phyloP scores from a whole-genome alignment of 1,284 basidiomycete genomes.

The Tilletiopsis washingtonensis region DNA sequence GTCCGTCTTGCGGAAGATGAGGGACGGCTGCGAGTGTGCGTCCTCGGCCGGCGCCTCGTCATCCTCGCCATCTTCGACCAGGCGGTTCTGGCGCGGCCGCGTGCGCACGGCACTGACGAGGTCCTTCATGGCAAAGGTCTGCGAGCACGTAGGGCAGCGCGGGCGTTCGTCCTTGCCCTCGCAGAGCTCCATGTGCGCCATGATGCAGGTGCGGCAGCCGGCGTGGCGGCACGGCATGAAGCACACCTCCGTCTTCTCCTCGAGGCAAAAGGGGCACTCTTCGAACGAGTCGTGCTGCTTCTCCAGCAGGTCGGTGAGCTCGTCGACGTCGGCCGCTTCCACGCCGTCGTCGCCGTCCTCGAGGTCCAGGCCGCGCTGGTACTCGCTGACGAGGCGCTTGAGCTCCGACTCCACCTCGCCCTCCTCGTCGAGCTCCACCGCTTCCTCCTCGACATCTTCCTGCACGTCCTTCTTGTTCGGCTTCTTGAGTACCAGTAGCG shows the following conservation, averaged over 20 bases:
- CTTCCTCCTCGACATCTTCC: slow-evolving; percentile 10
- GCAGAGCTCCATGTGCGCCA: slow-evolving; percentile 60
- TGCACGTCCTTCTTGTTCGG: slow-evolving; percentile 6
- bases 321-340: neutral
- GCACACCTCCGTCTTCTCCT: slow-evolving; percentile 30
- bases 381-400: slow-evolving; percentile 13
- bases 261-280: slow-evolving; percentile 48
- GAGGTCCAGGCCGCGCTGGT: slow-evolving; percentile 1
- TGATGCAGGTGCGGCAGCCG: slow-evolving; percentile 70
- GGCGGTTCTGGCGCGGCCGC: slow-evolving; percentile 47
- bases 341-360: slow-evolving; percentile 4
- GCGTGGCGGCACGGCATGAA: slow-evolving; percentile 48
- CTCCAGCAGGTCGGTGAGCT: slow-evolving; percentile 8
- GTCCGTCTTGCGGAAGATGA: slow-evolving; percentile 67
- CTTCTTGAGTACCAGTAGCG: slow-evolving; percentile 45
- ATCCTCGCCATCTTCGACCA: slow-evolving; percentile 46
- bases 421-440: slow-evolving; percentile 8
- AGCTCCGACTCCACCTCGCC: slow-evolving; percentile 12
- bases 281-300: slow-evolving; percentile 12
- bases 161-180: slow-evolving; percentile 61
- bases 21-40: slow-evolving; percentile 48
- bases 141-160: slow-evolving; percentile 34
- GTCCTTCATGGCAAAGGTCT: slow-evolving; percentile 13
- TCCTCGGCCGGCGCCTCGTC: neutral
- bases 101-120: slow-evolving; percentile 50